phyloP scores from a whole-genome alignment of 1,139 yeast genomes.

The Yamadazyma songkhlaensis region DNA sequence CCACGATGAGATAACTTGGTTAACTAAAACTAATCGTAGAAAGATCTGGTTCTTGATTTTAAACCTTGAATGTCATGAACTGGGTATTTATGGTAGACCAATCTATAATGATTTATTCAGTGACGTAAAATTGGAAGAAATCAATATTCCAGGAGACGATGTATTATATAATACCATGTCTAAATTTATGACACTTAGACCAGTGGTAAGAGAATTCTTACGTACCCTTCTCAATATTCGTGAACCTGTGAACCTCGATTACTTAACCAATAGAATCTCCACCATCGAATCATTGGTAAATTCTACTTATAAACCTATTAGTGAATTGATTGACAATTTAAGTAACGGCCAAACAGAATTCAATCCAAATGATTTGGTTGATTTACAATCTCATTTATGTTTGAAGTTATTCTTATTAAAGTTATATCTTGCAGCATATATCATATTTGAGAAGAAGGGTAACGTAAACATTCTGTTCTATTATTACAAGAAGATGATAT shows the following conservation, averaged over 20 bases:
- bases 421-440: conserved; percentile 22
- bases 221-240: conserved; percentile 10
- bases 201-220: conserved; percentile 6
- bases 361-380: conserved; percentile 4
- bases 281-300: conserved; percentile 11
- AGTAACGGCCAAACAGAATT: background rate
- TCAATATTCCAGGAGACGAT: conserved; percentile 9
- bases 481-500: conserved; percentile 22
- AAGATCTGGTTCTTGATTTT: conserved; percentile 36
- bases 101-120: conserved; percentile 3
- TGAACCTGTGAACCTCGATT: conserved; percentile 8
- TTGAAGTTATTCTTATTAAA: conserved; percentile 18
- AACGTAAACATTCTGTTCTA: conserved; percentile 19
- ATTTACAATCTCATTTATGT: conserved; percentile 8
- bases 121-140: conserved; percentile 12
- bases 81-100: conserved; percentile 11
- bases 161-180: conserved; percentile 2
- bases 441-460: conserved; percentile 23
- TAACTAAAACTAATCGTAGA: conserved; percentile 40
- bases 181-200: conserved; percentile 7
- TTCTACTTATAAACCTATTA: conserved; percentile 7
- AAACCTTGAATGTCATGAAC: conserved; percentile 11
- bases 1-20: conserved; percentile 24
- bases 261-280: conserved; percentile 7
- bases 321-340: conserved; percentile 4